Evolutionary conservation across 768 basidiomycete species (phyloP).

Genomic region (Tricholoma saponaceum): DNA sequence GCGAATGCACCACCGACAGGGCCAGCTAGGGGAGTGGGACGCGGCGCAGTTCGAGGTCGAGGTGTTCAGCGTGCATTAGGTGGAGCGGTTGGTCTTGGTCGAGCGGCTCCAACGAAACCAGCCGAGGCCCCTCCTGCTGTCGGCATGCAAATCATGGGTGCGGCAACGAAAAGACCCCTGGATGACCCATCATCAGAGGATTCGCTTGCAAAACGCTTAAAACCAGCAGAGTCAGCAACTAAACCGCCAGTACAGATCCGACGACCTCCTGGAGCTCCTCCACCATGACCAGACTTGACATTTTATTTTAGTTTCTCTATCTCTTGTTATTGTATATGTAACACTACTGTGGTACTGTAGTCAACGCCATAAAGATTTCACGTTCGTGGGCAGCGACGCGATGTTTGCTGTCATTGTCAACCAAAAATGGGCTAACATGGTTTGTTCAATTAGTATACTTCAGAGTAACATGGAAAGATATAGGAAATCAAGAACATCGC

Average conservation of each 20-base stretch:
- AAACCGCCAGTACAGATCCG: slow-evolving; percentile 18
- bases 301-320: background rate
- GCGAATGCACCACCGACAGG: slow-evolving; percentile 18
- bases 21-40: slow-evolving; percentile 25
- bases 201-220: slow-evolving; percentile 63
- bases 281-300: slow-evolving; percentile 37
- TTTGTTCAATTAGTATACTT: too few relatives aligned
- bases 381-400: too few relatives aligned
- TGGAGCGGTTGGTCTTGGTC: slow-evolving; percentile 13
- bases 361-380: background rate
- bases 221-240: slow-evolving; percentile 40
- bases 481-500: background rate
- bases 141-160: slow-evolving; percentile 59
- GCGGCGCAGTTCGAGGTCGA: slow-evolving; percentile 29
- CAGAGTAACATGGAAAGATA: too few relatives aligned
- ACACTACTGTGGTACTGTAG: background rate
- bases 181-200: slow-evolving; percentile 48
- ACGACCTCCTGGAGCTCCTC: slow-evolving; percentile 26
- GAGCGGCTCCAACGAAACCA: slow-evolving; percentile 18
- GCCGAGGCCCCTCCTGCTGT: slow-evolving; percentile 28
- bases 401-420: too few relatives aligned
- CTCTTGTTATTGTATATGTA: slow-evolving; percentile 4
- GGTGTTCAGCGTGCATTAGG: slow-evolving; percentile 19
- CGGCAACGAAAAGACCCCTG: slow-evolving; percentile 59
- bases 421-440: too few relatives aligned